Conservation (phyloP, 352 stramenopile genomes). For the Globisporangium carolinianum region DNA sequence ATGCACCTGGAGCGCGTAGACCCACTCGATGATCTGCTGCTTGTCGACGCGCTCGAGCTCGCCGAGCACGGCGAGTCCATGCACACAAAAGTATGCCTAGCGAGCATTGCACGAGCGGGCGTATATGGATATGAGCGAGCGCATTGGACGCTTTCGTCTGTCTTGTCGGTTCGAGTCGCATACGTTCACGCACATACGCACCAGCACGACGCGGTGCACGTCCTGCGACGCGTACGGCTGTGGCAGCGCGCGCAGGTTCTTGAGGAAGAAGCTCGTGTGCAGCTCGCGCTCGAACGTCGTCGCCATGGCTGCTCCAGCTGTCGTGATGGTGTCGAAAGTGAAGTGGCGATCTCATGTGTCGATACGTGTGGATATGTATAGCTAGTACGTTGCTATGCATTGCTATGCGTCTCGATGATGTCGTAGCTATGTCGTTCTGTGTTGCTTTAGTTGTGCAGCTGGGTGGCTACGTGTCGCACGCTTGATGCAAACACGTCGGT, state of each 20-base stretch:
- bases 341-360: too few relatives aligned
- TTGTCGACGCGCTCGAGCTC: constrained; percentile 70
- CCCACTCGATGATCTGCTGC: constrained; percentile 75
- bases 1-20: constrained; percentile 79
- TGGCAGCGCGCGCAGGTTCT: constrained; percentile 63
- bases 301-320: constrained; percentile 5
- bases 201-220: constrained; percentile 70
- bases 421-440: too few relatives aligned
- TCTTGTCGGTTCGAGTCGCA: too few relatives aligned
- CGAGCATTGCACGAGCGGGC: not conserved
- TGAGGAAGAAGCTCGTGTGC: constrained; percentile 77
- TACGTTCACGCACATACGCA: constrained; percentile 13
- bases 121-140: too few relatives aligned
- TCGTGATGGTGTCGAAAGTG: not conserved
- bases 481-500: too few relatives aligned
- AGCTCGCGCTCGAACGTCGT: constrained; percentile 58
- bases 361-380: too few relatives aligned
- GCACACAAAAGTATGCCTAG: constrained; percentile 80
- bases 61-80: constrained; percentile 72
- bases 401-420: too few relatives aligned
- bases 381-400: too few relatives aligned
- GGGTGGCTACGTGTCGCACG: too few relatives aligned
- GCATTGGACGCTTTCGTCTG: too few relatives aligned
- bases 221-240: constrained; percentile 74
- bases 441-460: too few relatives aligned